Evolutionary conservation across 164 flowering plant genomes (phyloP).

Genomic region (Berberis vulgaris): DNA sequence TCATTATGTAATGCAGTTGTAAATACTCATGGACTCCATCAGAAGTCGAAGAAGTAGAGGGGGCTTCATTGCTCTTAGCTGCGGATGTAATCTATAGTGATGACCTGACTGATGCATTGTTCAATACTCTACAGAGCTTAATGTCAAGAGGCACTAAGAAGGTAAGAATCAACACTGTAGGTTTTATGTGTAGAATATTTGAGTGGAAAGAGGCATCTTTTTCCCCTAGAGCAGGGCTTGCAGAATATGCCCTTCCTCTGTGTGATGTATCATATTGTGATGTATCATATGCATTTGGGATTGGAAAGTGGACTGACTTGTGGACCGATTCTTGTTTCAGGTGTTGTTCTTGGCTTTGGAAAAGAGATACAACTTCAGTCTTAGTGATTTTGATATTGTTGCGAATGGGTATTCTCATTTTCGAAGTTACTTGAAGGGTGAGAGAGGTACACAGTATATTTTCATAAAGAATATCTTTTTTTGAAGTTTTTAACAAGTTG

Average conservation of each 20-base stretch:
- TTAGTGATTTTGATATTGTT: slow-evolving; percentile 68
- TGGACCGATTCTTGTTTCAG: slow-evolving; percentile 25
- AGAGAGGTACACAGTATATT: slow-evolving; percentile 26
- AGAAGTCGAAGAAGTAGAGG: slow-evolving; percentile 55
- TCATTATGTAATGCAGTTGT: slow-evolving; percentile 7
- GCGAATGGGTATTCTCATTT: slow-evolving; percentile 87
- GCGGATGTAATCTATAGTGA: slow-evolving; percentile 94
- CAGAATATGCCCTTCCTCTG: no score
- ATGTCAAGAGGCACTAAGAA: slow-evolving; percentile 57
- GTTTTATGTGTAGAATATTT: neutral
- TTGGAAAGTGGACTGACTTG: no score
- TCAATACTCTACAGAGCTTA: slow-evolving; percentile 39
- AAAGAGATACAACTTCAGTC: slow-evolving; percentile 85
- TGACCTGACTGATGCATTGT: slow-evolving; percentile 72
- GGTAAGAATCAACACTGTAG: slow-evolving; percentile 29
- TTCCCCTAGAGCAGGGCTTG: neutral
- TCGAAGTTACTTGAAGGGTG: slow-evolving; percentile 40
- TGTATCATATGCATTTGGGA: no score
- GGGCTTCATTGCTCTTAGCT: slow-evolving; percentile 71
- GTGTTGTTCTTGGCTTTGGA: slow-evolving; percentile 76
- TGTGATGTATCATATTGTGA: no score
- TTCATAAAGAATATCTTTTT: neutral
- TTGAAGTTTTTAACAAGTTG: neutral
- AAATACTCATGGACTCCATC: slow-evolving; percentile 52
- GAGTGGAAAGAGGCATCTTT: neutral